Percentiles rank a stretch among this genome's conserved stretches.
Evolutionary conservation across 306 rosid species (phyloP).

Genomic region (Quercus ilex): DNA sequence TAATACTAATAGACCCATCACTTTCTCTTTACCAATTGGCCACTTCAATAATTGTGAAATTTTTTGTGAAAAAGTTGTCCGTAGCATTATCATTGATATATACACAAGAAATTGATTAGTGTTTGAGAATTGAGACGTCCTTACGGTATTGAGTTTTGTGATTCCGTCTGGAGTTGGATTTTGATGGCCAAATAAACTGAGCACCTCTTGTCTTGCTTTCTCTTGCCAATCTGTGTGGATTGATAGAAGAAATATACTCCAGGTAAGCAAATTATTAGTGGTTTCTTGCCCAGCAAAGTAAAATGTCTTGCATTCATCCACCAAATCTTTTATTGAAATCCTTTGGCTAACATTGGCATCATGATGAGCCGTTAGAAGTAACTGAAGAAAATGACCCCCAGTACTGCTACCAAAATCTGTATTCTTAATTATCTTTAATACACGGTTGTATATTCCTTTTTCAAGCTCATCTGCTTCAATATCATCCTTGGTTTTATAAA

Average conservation of each 20-base stretch:
- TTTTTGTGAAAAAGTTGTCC: too few relatives aligned
- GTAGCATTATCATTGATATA: too few relatives aligned
- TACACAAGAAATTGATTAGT: background rate
- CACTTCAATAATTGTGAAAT: too few relatives aligned
- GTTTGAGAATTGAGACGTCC: background rate
- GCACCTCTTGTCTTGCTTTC: constrained; percentile 25
- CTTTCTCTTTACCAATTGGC: too few relatives aligned
- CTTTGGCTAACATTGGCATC: constrained; percentile 4
- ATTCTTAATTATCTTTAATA: constrained; percentile 12
- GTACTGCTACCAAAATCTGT: background rate
- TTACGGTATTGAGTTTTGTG: constrained; percentile 18
- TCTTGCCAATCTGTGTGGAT: constrained; percentile 36
- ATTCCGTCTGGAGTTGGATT: constrained; percentile 2
- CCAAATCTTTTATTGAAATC: constrained; percentile 22
- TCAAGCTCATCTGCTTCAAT: constrained; percentile 11
- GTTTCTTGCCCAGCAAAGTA: constrained; percentile 35
- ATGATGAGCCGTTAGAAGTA: constrained; percentile 28
- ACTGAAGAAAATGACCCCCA: constrained; percentile 29
- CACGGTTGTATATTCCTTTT: background rate
- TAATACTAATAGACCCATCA: too few relatives aligned
- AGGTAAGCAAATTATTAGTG: constrained; percentile 20
- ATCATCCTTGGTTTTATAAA: constrained; percentile 21
- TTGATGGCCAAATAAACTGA: too few relatives aligned
- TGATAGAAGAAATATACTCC: constrained; percentile 29
- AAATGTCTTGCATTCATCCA: constrained; percentile 35